Evolutionary conservation across 768 basidiomycete species (phyloP), one percentile per base, ranked within the genome.

Genomic region (Pholiota conissans): DNA sequence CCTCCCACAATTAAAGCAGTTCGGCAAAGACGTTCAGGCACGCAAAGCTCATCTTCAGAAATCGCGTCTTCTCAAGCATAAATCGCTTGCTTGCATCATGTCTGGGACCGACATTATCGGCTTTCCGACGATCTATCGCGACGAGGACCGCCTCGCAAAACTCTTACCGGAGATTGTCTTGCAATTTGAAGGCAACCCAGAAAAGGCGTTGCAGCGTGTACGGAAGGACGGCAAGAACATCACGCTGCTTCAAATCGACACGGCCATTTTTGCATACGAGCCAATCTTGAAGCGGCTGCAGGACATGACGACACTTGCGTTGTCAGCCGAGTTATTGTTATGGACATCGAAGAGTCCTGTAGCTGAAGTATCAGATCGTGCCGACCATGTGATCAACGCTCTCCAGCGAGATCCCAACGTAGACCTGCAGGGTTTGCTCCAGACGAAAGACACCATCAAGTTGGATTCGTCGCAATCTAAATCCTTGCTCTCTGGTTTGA

Each of bases 241-340:
- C 27, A 73, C 74, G 24, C 74, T 88, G 26, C 59, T 89, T 22
- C 83, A 83, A 55, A 82, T 87, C 24, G 79, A 88, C 62, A 82
- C 83, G 0, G 83, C 84, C 0, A 67, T 87, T 5, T 89, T 87
- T 63, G 72, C 87, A 0, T 89, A 81, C 56, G 81, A 86, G 61
- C 85, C 86, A 2, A 75, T 89, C 24, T 74, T 90, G n/a, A 77
- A 69, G 42, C 81, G 77, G 1, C 72, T 90, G 24, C 79, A 89
- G 66, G 63, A 73, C 16, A 78, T 74, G 56, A 74, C 63, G 5
- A 57, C 56, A 0, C 63, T 88, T 4, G 80, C 85, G 0, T 71
- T 89, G 3, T 67, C 75, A 0, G 64, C 71, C 2, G 85, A 87
- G 57, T 65, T 89, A 13, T 61, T 88, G 0, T 73, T 81, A 29